phyloP scores from a whole-genome alignment of 768 basidiomycete genomes.

The Hygrophorus pudorinus region DNA sequence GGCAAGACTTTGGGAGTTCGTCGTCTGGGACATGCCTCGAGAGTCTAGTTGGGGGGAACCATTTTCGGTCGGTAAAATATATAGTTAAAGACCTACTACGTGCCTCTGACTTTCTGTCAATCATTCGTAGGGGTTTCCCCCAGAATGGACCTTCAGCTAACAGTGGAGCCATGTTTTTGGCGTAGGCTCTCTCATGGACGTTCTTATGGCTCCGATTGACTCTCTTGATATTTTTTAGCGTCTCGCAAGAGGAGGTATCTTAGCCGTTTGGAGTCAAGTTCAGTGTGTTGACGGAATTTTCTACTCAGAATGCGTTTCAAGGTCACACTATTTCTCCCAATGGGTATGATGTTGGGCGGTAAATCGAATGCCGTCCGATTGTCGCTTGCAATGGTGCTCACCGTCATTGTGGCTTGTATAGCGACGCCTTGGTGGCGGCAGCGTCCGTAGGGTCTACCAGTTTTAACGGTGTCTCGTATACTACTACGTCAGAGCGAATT shows the following conservation, averaged over 20 bases:
- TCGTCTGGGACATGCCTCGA: constrained; percentile 64
- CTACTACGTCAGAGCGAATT: constrained; percentile 33
- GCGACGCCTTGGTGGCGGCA: constrained; percentile 9
- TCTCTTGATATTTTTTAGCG: constrained; percentile 20
- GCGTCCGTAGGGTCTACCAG: constrained; percentile 24
- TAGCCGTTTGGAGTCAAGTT: background rate
- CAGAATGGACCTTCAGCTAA: constrained; percentile 44
- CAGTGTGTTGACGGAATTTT: background rate
- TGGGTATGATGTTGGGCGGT: constrained; percentile 41
- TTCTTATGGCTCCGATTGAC: background rate
- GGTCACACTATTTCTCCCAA: constrained; percentile 33
- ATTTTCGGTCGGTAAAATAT: constrained; percentile 49
- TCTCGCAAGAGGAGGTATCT: constrained; percentile 32
- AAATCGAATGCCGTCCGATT: background rate
- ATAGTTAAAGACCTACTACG: constrained; percentile 12
- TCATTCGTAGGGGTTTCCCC: constrained; percentile 39
- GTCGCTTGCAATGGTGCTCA: background rate
- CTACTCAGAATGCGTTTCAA: constrained; percentile 20
- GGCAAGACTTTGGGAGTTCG: constrained; percentile 66
- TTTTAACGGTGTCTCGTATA: constrained; percentile 37
- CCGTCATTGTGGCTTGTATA: background rate
- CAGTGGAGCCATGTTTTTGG: constrained; percentile 49
- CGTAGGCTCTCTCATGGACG: constrained; percentile 25
- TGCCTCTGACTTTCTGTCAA: constrained; percentile 16
- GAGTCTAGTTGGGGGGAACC: constrained; percentile 69